Evolutionary conservation across 768 basidiomycete genomes (phyloP).

Genomic region (Bullera alba): DNA sequence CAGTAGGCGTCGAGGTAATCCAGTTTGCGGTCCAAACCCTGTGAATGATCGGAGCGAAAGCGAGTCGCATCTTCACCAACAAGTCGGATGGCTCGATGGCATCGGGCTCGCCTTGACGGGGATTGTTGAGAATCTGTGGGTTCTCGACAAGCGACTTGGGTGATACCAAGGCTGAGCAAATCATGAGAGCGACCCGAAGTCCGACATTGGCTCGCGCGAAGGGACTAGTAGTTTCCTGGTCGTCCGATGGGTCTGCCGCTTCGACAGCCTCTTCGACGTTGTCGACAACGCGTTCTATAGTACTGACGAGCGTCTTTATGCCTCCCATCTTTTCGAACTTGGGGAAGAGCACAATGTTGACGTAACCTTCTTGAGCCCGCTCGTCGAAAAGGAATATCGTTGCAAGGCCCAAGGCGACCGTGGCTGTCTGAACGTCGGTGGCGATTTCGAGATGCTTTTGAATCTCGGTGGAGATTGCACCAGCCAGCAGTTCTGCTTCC

Average conservation of each 20-base stretch:
- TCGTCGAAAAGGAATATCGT: slow-evolving; percentile 61
- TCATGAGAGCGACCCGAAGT: slow-evolving; percentile 54
- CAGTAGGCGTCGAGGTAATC: slow-evolving; percentile 65
- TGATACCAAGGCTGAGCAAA: slow-evolving; percentile 68
- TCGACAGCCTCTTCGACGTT: not conserved
- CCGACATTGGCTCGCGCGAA: slow-evolving; percentile 6
- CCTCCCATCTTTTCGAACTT: slow-evolving; percentile 68
- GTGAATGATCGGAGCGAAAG: slow-evolving; percentile 60
- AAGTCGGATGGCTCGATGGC: slow-evolving; percentile 68
- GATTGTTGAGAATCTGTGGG: slow-evolving; percentile 63
- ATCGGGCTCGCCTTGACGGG: slow-evolving; percentile 71
- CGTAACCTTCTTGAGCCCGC: slow-evolving; percentile 61
- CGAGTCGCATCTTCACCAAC: slow-evolving; percentile 67
- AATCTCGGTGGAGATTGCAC: slow-evolving; percentile 64
- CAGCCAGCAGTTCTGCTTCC: slow-evolving; percentile 65
- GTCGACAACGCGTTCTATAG: slow-evolving; percentile 3
- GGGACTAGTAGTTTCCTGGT: not conserved
- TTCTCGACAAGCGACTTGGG: slow-evolving; percentile 78
- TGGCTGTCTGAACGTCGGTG: slow-evolving; percentile 19
- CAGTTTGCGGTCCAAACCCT: slow-evolving; percentile 76
- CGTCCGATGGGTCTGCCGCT: not conserved
- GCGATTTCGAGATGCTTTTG: slow-evolving; percentile 57
- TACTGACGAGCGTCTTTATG: slow-evolving; percentile 37
- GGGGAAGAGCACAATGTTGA: slow-evolving; percentile 76
- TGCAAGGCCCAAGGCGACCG: slow-evolving; percentile 54